Evolutionary conservation across 805 yeast species (phyloP), one percentile per base, ranked within the genome.

Genomic region (Henningerozyma blattae): DNA sequence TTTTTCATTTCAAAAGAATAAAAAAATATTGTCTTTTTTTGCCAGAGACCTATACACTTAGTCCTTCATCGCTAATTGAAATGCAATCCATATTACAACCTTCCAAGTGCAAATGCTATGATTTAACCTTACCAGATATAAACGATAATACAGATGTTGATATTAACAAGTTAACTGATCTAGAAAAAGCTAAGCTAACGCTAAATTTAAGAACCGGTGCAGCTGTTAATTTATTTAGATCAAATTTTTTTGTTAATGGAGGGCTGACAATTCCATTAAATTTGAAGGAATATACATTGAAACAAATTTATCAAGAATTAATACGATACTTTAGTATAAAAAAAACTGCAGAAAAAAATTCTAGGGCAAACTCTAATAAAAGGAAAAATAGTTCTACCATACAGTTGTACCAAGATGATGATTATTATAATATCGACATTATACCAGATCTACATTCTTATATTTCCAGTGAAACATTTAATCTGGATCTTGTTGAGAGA

Each of bases 151-250:
- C 39, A 15, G 34, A 41, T 22, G 26, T 40, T 22, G 40, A 31
- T 4, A 25, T 37, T 15, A 30, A 36, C 14, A 68, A 13, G 13
- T 13, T 41, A n/a, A 39, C 40, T 32, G 65, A 61, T 36, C 47
- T 4, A 44, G 45, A 4, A 79, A 73, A 43, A 71, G 27, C 68
- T 35, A 60, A 81, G 19, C 50, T 65, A 31, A 64, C 70, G 34
- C 56, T 79, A 39, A 73, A 72, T 34, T 69, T 67, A 30, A 62
- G 89, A 37, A 75, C 84, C 1, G 91, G 91, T 8, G 70, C 84
- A 2, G 72, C 84, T 0, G 59, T 75, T 2, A 57, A 67, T 1
- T 60, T 75, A 18, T 62, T 67, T 28, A 68, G 75, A 42, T 77
- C 87, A 13, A 62, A 74, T 32, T 60, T 80, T 1, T 67, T 74